A percentile compares a stretch with the other conserved stretches of the same genome.
Evolutionary conservation across 2,329 filamentous ascomycete genomes (phyloP).

Genomic region (Penicillium sp.): DNA sequence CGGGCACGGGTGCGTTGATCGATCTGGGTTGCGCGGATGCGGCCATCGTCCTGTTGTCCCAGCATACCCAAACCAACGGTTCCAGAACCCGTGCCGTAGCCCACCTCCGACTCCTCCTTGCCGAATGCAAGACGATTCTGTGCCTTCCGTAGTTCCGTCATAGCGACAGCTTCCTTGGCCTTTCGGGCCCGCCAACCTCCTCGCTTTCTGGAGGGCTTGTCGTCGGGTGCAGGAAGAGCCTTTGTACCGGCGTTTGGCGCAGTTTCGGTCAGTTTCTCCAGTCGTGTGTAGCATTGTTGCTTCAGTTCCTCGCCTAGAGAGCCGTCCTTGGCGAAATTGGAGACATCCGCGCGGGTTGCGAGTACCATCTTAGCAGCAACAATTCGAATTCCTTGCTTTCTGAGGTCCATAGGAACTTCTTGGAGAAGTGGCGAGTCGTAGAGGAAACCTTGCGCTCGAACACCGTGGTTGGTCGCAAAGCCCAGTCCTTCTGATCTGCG

Average conservation of each 20-base stretch:
- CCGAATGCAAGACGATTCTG: constrained; percentile 96
- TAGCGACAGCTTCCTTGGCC: constrained; percentile 92
- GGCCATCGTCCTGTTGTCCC: constrained; percentile 80
- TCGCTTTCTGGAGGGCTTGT: constrained; percentile 90
- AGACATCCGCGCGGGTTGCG: constrained; percentile 85
- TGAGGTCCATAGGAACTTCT: constrained; percentile 78
- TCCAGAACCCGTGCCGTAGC: constrained; percentile 80
- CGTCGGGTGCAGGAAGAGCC: constrained; percentile 86
- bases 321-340: constrained; percentile 77
- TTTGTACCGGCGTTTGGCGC: constrained; percentile 83
- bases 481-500: constrained; percentile 79
- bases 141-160: constrained; percentile 93
- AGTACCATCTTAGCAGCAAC: constrained; percentile 90
- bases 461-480: constrained; percentile 86
- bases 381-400: constrained; percentile 91
- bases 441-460: constrained; percentile 88
- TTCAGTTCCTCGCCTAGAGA: constrained; percentile 78
- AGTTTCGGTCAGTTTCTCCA: constrained; percentile 91
- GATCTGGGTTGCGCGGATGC: constrained; percentile 81
- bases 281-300: constrained; percentile 74
- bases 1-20: constrained; percentile 92
- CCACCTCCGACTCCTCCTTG: constrained; percentile 90
- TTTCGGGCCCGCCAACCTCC: constrained; percentile 86
- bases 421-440: constrained; percentile 89
- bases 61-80: constrained; percentile 95